Evolutionary conservation across 2,329 filamentous ascomycete species (phyloP), one percentile per base, ranked within the genome.

Genomic region (Thermothelomyces thermophilus): DNA sequence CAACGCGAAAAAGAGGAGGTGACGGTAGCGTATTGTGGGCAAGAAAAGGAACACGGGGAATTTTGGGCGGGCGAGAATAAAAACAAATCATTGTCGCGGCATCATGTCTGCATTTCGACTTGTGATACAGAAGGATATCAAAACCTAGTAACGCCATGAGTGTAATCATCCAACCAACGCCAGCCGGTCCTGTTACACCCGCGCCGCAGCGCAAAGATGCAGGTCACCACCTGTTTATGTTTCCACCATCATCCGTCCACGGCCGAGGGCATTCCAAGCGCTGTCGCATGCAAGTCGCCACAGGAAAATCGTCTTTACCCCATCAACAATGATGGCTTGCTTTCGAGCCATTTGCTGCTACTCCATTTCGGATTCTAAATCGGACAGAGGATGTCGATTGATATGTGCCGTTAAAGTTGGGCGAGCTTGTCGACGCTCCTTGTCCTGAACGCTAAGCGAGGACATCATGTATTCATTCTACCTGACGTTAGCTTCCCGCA

Each of bases 1-100:
- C 46, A 98, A 98, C 69, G 84, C 87, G 31, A 85, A 74, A 66
- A 86, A 83, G 70, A 73, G 78, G 63, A 73, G 75, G 58, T 70
- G 53, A 16, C 46, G 20, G 16, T 26, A 36, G 33, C 31, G 20
- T 6, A 28, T 9, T 26, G 16, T 30, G 37, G 16, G 2, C 20
- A 43, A 48, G 26, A 5, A 41, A 33, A 24, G 17, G 10, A 36
- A n/a, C n/a, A n/a, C n/a, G n/a, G n/a, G 11, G 16, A 26, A 3
- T 9, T 43, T 16, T 11, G 22, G 13, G 20, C 20, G 16, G 13
- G 8, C 11, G 16, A 16, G 14, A 35, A 20, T 14, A 30, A 35
- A 20, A 14, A 30, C 7, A 34, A 22, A 20, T 37, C 8, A 14
- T 37, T n/a, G 35, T 45, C n/a, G 26, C 22, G 41, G 30, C 11